These are phyloP conservation scores for Tolypocladium amazonense DNA, from an alignment of 2,329 filamentous ascomycete species.

Conservation along the genomic window DNA sequence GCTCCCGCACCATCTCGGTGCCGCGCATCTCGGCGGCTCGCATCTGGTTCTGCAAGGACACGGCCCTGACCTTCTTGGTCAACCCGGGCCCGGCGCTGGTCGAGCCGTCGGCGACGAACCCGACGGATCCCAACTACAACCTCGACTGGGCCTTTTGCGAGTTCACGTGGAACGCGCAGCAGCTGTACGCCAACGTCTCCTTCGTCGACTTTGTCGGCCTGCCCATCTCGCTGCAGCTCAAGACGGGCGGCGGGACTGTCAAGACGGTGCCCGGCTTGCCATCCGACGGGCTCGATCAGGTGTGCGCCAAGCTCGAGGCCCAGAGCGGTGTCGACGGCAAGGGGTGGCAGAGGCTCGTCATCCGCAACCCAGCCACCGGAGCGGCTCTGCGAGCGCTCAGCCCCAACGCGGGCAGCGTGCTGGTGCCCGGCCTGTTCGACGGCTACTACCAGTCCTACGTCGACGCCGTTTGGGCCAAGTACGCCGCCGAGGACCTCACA, in stretches of 20 bases:
- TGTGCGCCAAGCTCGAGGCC: slow-evolving; percentile 32
- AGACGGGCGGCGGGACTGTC: slow-evolving; percentile 30
- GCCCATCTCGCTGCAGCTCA: slow-evolving; percentile 48
- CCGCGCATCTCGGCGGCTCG: slow-evolving; percentile 61
- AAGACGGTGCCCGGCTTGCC: slow-evolving; percentile 40
- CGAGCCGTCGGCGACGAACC: slow-evolving; percentile 63
- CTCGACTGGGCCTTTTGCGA: slow-evolving; percentile 58
- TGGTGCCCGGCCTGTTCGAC: slow-evolving; percentile 32
- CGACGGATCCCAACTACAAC: slow-evolving; percentile 49
- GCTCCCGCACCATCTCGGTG: slow-evolving; percentile 49
- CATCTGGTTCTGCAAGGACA: slow-evolving; percentile 58
- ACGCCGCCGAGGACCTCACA: slow-evolving; percentile 29
- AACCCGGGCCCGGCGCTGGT: slow-evolving; percentile 65
- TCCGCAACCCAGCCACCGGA: slow-evolving; percentile 26
- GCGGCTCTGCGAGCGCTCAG: slow-evolving; percentile 38
- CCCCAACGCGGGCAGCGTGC: slow-evolving; percentile 37
- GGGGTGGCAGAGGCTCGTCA: slow-evolving; percentile 41
- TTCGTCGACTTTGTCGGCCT: slow-evolving; percentile 67
- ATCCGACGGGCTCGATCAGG: slow-evolving; percentile 30
- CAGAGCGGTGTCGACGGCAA: slow-evolving; percentile 35
- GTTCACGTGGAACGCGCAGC: slow-evolving; percentile 51
- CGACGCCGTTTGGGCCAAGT: slow-evolving; percentile 40
- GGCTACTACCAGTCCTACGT: slow-evolving; percentile 42
- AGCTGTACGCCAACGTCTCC: slow-evolving; percentile 59
- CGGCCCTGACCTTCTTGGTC: slow-evolving; percentile 53